phyloP scores from a whole-genome alignment of 1,284 basidiomycete species.

The Leccinum cinnamomeum region DNA sequence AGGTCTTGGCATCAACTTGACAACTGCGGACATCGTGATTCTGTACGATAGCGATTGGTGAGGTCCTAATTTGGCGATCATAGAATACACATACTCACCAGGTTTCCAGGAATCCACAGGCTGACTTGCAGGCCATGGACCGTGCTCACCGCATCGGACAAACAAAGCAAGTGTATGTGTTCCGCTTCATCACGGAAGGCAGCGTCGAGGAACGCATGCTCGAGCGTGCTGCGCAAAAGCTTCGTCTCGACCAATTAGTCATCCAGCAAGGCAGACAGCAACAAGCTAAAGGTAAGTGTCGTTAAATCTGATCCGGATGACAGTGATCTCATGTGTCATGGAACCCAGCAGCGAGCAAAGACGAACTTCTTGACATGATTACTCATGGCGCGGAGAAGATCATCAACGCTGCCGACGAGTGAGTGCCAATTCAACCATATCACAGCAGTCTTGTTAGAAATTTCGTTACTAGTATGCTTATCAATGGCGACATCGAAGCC shows the following conservation, averaged over 20 bases:
- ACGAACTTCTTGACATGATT: constrained; percentile 98
- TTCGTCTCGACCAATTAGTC: constrained; percentile 94
- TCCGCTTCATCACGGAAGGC: constrained; percentile 95
- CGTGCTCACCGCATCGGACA: constrained; percentile 98
- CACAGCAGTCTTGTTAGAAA: neutral
- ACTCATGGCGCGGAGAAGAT: constrained; percentile 98
- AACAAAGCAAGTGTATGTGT: constrained; percentile 98
- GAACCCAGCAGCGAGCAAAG: constrained; percentile 82
- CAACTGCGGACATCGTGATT: constrained; percentile 93
- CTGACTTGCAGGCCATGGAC: constrained; percentile 99
- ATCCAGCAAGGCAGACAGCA: constrained; percentile 93
- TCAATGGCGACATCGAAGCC: constrained; percentile 93
- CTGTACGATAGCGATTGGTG: constrained; percentile 98
- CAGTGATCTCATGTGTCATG: neutral
- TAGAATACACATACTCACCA: neutral
- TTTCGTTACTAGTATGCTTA: constrained; percentile 55
- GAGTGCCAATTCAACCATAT: constrained; percentile 25
- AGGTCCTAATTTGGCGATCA: neutral
- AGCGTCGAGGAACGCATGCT: constrained; percentile 98
- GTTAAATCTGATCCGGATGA: neutral
- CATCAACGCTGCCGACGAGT: constrained; percentile 76
- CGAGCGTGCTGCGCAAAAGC: constrained; percentile 95
- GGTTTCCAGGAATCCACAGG: constrained; percentile 86
- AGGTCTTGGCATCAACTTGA: constrained; percentile 96
- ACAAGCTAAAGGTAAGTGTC: constrained; percentile 56